Conservation (phyloP, 208 protist species). For the Acanthamoeba sp. region DNA sequence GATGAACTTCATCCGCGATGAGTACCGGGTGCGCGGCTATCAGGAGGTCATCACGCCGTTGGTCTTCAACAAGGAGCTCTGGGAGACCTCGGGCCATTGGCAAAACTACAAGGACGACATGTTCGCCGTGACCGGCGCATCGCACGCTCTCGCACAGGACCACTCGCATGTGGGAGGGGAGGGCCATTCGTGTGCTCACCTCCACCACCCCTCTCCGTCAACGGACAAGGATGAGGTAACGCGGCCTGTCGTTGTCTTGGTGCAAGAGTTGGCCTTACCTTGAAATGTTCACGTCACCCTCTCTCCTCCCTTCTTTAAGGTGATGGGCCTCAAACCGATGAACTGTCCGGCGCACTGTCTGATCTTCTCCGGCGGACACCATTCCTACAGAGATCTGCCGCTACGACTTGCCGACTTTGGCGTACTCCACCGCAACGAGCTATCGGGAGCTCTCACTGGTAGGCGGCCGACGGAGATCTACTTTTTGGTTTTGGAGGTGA, state of each 20-base stretch:
- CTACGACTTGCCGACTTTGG: conserved; percentile 99
- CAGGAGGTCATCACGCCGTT: conserved; percentile 96
- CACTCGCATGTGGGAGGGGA: not conserved
- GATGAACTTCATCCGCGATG: conserved; percentile 90
- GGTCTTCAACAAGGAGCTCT: conserved; percentile 98
- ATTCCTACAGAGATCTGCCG: conserved; percentile 98
- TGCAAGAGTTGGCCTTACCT: not conserved
- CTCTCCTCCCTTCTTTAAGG: not conserved
- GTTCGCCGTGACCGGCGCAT: conserved; percentile 91
- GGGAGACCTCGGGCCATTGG: conserved; percentile 99
- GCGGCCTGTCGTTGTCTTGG: too few species aligned
- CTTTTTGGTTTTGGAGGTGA: too few species aligned
- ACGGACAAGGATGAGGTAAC: conserved; percentile 13
- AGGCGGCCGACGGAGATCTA: not conserved
- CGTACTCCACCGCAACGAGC: conserved; percentile 99
- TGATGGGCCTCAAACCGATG: conserved; percentile 98
- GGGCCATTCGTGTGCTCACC: not conserved
- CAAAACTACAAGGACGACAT: conserved; percentile 99
- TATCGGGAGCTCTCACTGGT: conserved; percentile 98
- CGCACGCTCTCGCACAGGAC: not conserved
- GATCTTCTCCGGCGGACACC: conserved; percentile 96
- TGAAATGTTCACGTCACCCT: not conserved
- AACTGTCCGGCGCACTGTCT: conserved; percentile 99
- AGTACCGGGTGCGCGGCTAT: conserved; percentile 75
- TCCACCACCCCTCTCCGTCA: not conserved